phyloP scores from a whole-genome alignment of 108 stramenopile genomes.

The Nannochloropsis salina region DNA sequence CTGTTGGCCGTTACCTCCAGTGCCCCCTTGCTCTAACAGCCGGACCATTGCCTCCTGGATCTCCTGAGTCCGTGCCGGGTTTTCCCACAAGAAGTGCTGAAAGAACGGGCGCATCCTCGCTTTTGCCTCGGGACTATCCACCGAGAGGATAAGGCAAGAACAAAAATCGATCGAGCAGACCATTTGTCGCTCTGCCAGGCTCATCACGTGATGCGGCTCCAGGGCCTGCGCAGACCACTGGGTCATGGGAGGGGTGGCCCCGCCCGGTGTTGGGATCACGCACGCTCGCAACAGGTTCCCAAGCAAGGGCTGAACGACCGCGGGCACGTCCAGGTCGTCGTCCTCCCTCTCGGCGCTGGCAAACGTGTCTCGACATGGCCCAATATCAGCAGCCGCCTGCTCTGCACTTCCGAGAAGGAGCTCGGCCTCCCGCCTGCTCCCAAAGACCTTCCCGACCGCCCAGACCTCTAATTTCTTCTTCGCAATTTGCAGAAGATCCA shows the following conservation, averaged over 20 bases:
- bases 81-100: background rate
- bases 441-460: background rate
- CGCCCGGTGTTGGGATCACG: background rate
- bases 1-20: background rate
- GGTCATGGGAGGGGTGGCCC: background rate
- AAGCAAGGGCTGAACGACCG: background rate
- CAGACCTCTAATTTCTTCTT: background rate
- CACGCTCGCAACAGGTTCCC: background rate
- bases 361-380: too few relatives aligned
- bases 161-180: slow-evolving; percentile 14
- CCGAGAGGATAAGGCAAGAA: background rate
- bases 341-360: background rate
- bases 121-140: slow-evolving; percentile 16
- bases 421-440: background rate
- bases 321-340: background rate
- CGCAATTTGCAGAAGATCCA: background rate
- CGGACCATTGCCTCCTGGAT: background rate
- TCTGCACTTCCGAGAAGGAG: too few relatives aligned
- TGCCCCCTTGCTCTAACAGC: background rate
- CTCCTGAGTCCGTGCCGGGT: background rate
- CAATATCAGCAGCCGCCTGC: too few relatives aligned
- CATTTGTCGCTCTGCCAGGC: background rate
- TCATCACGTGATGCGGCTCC: background rate
- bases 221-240: slow-evolving; percentile 4
- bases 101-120: background rate